Evolutionary conservation across 805 yeast species (phyloP), one percentile per base, ranked within the genome.

Genomic region (Kodamaea leandrae): DNA sequence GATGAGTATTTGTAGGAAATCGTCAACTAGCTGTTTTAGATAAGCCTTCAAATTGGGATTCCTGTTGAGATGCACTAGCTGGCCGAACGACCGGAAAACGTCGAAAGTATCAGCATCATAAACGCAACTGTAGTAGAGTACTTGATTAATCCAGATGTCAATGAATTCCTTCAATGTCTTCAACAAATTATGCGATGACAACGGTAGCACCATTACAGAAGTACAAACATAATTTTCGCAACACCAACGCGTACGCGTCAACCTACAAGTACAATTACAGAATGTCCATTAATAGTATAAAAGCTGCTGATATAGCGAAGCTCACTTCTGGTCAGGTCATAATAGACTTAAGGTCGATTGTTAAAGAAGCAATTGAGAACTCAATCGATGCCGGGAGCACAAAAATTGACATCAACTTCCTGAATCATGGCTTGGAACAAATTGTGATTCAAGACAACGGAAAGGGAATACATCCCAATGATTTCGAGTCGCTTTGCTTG

Each of bases 271-370:
- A 7, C 30, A 12, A 14, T 14, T 4, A 9, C 12, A 18, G 4
- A 24, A 41, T 41, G 39, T 19, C 44, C 8, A 35, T 36, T 36
- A 41, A 32, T 16, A 41, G 30, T 36, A 41, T 30, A 12, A 23
- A 42, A 12, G 19, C 19, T 13, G 50, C 52, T 7, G 95, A 90
- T 50, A 72, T 89, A 5, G 86, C 85, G 49, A 70, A 74, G 44
- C 78, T 91, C 43, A 88, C 96, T 0, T 87, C 97, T 0, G 96
- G 96, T 0, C 99, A 93, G 59, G 98, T 93, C 10, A 85, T 93
- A 9, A 76, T 82, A 4, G 96, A 86, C 51, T 62, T 93, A 32
- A 69, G 78, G 0, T 79, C 91, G 0, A 84, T 86, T 0, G 80
- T 84, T 21, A 91, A 91, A 56, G 99, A 91, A 58, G 64, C 90